phyloP scores from a whole-genome alignment of 1,284 basidiomycete genomes.

The Boletus mariae region DNA sequence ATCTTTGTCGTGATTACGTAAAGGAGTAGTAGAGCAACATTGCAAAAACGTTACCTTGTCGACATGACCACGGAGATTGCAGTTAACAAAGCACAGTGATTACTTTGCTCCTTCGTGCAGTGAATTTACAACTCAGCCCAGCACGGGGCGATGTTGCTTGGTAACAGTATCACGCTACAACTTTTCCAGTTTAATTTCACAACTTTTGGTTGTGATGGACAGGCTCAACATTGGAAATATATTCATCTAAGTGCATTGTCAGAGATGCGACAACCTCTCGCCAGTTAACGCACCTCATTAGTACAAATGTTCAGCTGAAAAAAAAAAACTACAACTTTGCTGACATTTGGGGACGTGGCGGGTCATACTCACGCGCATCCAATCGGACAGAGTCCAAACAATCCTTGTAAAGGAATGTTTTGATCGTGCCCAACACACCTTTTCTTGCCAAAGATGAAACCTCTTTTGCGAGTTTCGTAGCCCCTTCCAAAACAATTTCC shows the following conservation, averaged over 20 bases:
- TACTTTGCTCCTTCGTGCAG: not conserved
- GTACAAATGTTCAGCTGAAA: not conserved
- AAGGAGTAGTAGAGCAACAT: constrained; percentile 3
- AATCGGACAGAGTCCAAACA: constrained; percentile 39
- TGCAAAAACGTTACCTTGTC: constrained; percentile 24
- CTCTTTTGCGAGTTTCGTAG: constrained; percentile 53
- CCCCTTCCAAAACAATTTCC: constrained; percentile 58
- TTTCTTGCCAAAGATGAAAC: constrained; percentile 45
- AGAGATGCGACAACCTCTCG: not conserved
- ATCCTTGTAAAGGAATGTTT: constrained; percentile 47
- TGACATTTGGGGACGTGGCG: not conserved
- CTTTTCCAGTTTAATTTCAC: constrained; percentile 2
- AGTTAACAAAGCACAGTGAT: constrained; percentile 7
- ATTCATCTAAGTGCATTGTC: constrained; percentile 5
- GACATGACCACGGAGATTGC: constrained; percentile 9
- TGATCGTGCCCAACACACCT: constrained; percentile 69
- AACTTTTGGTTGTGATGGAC: constrained; percentile 8
- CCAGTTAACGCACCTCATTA: constrained; percentile 9
- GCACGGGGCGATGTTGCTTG: constrained; percentile 9
- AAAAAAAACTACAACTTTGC: constrained; percentile 37
- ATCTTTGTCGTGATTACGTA: constrained; percentile 15
- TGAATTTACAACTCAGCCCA: not conserved
- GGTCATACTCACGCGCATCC: constrained; percentile 28
- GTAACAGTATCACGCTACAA: constrained; percentile 13
- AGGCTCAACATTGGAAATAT: not conserved